Conservation (phyloP, 768 basidiomycete genomes). For the Lyophyllum semitale region DNA sequence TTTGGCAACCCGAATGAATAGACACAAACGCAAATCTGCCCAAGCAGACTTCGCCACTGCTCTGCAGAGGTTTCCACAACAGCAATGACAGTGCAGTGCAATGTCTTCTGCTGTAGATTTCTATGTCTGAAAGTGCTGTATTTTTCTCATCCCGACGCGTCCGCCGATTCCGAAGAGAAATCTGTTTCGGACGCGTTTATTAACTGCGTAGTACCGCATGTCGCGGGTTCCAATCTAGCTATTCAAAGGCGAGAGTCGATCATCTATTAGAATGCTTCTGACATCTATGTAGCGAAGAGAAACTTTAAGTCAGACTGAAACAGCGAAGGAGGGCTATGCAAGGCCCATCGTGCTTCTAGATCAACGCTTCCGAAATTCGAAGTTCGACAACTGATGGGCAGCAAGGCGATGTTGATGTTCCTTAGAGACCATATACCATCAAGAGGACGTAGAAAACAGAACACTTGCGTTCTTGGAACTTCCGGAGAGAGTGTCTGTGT, state of each 20-base stretch:
- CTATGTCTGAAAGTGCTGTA: not conserved
- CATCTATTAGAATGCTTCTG: too few relatives aligned
- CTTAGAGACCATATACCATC: not conserved
- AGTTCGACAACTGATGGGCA: not conserved
- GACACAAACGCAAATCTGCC: not conserved
- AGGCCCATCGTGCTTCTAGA: not conserved
- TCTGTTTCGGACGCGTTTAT: not conserved
- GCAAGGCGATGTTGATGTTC: not conserved
- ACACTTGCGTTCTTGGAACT: not conserved
- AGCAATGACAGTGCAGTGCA: not conserved
- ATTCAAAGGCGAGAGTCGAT: not conserved
- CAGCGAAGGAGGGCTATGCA: too few relatives aligned
- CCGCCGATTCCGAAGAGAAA: not conserved
- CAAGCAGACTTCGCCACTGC: not conserved
- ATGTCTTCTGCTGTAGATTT: not conserved
- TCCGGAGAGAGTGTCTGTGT: not conserved
- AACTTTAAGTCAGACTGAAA: too few relatives aligned
- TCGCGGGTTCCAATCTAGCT: not conserved
- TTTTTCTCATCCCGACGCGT: not conserved
- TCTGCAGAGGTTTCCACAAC: not conserved
- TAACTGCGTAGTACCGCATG: not conserved
- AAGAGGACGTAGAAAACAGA: not conserved
- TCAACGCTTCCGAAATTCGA: not conserved
- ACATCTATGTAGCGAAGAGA: too few relatives aligned
- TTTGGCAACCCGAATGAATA: conserved; percentile 1